phyloP scores from a whole-genome alignment of 148 eudicot genomes.

The Camellia lanceoleosa region DNA sequence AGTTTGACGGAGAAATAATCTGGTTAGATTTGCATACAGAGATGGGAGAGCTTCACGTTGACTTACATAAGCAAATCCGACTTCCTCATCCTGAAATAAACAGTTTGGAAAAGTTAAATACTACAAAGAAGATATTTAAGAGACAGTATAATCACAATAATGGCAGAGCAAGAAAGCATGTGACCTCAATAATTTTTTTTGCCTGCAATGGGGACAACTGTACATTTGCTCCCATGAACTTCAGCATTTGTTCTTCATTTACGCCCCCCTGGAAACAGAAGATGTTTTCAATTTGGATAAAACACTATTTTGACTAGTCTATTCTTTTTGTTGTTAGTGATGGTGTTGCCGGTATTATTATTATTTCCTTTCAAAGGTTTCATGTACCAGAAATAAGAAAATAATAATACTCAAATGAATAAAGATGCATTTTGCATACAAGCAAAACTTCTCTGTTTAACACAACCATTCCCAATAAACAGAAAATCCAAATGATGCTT shows the following conservation, averaged over 20 bases:
- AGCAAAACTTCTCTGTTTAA: background rate
- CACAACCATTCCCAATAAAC: background rate
- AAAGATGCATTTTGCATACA: background rate
- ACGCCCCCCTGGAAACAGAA: conserved; percentile 68
- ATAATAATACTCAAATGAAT: background rate
- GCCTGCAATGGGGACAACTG: conserved; percentile 70
- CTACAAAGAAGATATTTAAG: background rate
- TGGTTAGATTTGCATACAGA: conserved; percentile 45
- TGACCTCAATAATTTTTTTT: conserved; percentile 83
- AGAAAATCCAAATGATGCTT: background rate
- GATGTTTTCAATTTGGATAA: background rate
- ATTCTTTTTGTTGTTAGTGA: background rate
- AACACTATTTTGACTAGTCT: background rate
- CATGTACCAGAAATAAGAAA: background rate
- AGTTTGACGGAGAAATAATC: conserved; percentile 6
- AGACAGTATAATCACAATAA: background rate
- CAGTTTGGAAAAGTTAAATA: conserved; percentile 18
- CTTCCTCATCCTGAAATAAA: conserved; percentile 64
- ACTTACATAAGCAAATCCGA: conserved; percentile 88
- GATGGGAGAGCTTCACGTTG: conserved; percentile 92
- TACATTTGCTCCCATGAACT: conserved; percentile 88
- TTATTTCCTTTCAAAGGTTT: background rate
- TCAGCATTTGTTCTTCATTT: conserved; percentile 96
- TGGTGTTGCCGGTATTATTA: background rate
- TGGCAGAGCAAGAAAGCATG: conserved; percentile 6